Evolutionary conservation across 495 filamentous ascomycete genomes (phyloP).

Genomic region (Aspergillus incahuasiensis): DNA sequence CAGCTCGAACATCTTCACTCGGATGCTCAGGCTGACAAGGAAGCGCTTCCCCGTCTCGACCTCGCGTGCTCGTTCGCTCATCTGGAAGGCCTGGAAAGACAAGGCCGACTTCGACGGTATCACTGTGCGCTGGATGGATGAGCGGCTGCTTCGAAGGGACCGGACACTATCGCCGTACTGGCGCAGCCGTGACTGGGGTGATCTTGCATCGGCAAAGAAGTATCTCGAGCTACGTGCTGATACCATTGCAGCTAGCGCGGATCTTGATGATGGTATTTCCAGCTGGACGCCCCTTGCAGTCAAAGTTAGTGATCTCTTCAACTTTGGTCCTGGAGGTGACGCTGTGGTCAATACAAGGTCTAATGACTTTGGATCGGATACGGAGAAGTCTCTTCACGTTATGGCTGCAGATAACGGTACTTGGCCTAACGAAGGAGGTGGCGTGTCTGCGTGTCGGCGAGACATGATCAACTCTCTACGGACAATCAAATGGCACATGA

Average conservation of each 20-base stretch:
- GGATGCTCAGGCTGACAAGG: constrained; percentile 43
- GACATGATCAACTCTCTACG: constrained; percentile 61
- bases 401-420: constrained; percentile 60
- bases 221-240: constrained; percentile 53
- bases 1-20: constrained; percentile 41
- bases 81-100: constrained; percentile 65
- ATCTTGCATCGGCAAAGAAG: constrained; percentile 48
- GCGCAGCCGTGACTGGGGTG: constrained; percentile 51
- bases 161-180: constrained; percentile 54
- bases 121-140: constrained; percentile 60
- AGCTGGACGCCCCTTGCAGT: constrained; percentile 57
- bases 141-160: constrained; percentile 53
- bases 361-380: constrained; percentile 45
- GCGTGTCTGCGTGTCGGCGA: constrained; percentile 63
- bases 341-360: constrained; percentile 41
- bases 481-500: constrained; percentile 61
- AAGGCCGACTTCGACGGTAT: constrained; percentile 54
- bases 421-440: constrained; percentile 64
- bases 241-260: constrained; percentile 56
- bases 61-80: constrained; percentile 52
- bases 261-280: constrained; percentile 55
- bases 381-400: constrained; percentile 53
- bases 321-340: constrained; percentile 61
- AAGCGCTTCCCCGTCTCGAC: constrained; percentile 53
- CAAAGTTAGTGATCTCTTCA: constrained; percentile 58